Conservation (phyloP, 495 filamentous ascomycete species). For the Pyrenopolyporus hunteri region DNA sequence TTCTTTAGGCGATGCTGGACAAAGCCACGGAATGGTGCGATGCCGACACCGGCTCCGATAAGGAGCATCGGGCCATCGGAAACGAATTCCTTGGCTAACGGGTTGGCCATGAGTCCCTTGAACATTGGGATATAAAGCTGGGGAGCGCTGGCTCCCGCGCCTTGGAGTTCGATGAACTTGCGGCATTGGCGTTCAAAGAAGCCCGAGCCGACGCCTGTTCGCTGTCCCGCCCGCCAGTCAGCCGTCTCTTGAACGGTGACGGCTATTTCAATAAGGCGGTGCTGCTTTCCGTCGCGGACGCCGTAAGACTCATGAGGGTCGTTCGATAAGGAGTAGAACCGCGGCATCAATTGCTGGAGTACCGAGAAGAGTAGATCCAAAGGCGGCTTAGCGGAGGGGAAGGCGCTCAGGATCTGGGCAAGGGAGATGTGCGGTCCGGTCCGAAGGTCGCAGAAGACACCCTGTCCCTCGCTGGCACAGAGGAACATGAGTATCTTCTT, state of each 20-base stretch:
- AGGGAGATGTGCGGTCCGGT: conserved; percentile 86
- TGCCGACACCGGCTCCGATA: conserved; percentile 94
- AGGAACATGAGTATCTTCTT: conserved; percentile 86
- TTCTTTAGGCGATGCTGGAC: conserved; percentile 93
- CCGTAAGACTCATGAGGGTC: conserved; percentile 85
- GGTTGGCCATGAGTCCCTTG: conserved; percentile 98
- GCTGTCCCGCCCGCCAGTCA: conserved; percentile 73
- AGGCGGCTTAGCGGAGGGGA: conserved; percentile 88
- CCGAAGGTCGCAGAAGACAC: conserved; percentile 92
- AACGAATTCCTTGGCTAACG: conserved; percentile 84
- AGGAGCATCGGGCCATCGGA: conserved; percentile 96
- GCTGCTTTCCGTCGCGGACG: conserved; percentile 68
- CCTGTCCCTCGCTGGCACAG: conserved; percentile 88
- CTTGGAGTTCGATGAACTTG: conserved; percentile 67
- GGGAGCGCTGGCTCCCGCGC: conserved; percentile 58
- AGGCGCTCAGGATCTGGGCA: conserved; percentile 84
- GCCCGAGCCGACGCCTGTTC: conserved; percentile 78
- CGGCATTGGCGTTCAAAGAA: conserved; percentile 84
- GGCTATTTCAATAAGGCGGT: conserved; percentile 89
- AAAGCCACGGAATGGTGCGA: conserved; percentile 96
- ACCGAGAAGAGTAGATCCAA: conserved; percentile 80
- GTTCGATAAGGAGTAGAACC: conserved; percentile 97
- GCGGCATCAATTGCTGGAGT: conserved; percentile 87
- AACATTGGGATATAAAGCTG: conserved; percentile 91
- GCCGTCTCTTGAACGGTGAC: conserved; percentile 88